Conservation (phyloP, 495 filamentous ascomycete species). For the Daldinia childiae region DNA sequence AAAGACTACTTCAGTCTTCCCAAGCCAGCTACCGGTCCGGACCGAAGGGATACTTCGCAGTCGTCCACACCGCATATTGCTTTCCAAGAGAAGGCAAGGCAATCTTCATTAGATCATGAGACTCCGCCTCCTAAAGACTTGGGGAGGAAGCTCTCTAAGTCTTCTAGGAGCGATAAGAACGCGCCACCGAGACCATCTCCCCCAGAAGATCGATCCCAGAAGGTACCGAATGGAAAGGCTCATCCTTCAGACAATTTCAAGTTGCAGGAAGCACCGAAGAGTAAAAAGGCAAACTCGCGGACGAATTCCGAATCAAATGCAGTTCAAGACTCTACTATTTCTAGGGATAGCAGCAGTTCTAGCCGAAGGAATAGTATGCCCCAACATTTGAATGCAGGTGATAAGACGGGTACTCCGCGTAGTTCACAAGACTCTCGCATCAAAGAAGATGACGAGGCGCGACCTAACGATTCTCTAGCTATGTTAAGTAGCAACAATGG, state of each 20-base stretch:
- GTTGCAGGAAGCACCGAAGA: slow-evolving; percentile 78
- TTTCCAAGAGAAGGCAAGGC: slow-evolving; percentile 85
- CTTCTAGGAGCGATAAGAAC: slow-evolving; percentile 50
- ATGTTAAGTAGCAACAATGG: slow-evolving; percentile 45
- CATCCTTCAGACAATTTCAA: slow-evolving; percentile 67
- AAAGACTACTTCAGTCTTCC: slow-evolving; percentile 63
- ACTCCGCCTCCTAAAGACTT: slow-evolving; percentile 53
- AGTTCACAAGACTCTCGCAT: slow-evolving; percentile 59
- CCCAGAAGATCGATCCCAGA: slow-evolving; percentile 53
- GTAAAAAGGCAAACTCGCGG: slow-evolving; percentile 69
- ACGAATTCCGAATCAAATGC: slow-evolving; percentile 68
- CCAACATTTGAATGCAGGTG: slow-evolving; percentile 43
- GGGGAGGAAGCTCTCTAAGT: slow-evolving; percentile 58
- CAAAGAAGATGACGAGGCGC: slow-evolving; percentile 56
- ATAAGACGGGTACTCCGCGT: slow-evolving; percentile 57
- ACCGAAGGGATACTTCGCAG: slow-evolving; percentile 54
- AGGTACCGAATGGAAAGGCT: slow-evolving; percentile 45
- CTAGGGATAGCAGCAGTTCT: slow-evolving; percentile 42
- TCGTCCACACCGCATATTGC: slow-evolving; percentile 84
- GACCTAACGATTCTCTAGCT: slow-evolving; percentile 54
- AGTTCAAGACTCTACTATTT: slow-evolving; percentile 43
- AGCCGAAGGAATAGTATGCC: slow-evolving; percentile 49
- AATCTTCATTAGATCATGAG: slow-evolving; percentile 63
- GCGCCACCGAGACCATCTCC: slow-evolving; percentile 51
- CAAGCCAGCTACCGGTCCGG: slow-evolving; percentile 42